Percentiles rank a stretch among this genome's conserved stretches.
Conservation (phyloP, 177 flowering plant species). For the Vitis hybrid region DNA sequence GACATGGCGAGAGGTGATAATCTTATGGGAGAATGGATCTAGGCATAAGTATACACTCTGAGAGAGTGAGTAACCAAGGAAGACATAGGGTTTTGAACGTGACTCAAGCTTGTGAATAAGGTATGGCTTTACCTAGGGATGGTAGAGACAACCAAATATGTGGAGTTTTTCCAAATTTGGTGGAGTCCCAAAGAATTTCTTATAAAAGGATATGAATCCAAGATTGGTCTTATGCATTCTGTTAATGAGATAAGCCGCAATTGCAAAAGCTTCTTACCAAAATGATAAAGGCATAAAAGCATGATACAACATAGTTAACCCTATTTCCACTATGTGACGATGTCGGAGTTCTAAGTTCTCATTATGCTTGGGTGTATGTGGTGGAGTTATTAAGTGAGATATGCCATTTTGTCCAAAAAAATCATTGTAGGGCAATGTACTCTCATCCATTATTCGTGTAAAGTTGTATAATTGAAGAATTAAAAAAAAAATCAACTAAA, state of each 20-base stretch:
- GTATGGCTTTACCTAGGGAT: neutral
- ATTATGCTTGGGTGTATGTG: no score
- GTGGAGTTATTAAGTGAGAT: neutral
- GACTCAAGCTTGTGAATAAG: neutral
- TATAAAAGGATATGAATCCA: neutral
- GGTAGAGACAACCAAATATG: neutral
- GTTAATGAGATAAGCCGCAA: neutral
- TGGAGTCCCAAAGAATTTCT: neutral
- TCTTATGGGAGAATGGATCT: neutral
- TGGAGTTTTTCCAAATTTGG: neutral
- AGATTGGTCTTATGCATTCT: neutral
- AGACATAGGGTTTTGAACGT: neutral
- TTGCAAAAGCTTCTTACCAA: neutral
- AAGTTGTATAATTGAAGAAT: conserved; percentile 1
- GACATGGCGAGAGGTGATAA: neutral
- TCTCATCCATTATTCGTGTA: neutral
- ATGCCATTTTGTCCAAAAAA: neutral
- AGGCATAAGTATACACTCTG: neutral
- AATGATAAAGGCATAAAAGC: neutral
- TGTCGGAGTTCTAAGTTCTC: no score
- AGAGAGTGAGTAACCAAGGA: neutral
- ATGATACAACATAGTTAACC: neutral
- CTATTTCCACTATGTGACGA: neutral
- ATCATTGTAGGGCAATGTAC: neutral
- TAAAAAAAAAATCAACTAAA: neutral